Percentiles rank a stretch among this genome's conserved stretches.
phyloP scores from a whole-genome alignment of 352 stramenopile genomes.

The Phytopythium delawarense region DNA sequence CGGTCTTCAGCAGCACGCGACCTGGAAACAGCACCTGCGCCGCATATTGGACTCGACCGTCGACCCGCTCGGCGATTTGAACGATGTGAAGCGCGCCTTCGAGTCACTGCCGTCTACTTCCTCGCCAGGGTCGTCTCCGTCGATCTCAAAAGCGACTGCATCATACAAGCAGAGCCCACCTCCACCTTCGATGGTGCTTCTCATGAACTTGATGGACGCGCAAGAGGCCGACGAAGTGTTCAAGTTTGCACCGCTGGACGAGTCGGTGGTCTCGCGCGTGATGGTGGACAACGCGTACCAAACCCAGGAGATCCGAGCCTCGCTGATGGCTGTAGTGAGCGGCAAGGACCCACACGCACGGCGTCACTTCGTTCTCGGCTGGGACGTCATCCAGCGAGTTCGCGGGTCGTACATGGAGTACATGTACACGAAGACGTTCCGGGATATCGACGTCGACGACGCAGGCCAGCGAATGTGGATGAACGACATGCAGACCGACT shows the following conservation, averaged over 20 bases:
- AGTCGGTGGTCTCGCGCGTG: slow-evolving; percentile 24
- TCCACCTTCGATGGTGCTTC: neutral
- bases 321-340: neutral
- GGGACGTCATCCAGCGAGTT: slow-evolving; percentile 13
- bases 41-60: slow-evolving; percentile 11
- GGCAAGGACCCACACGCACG: neutral
- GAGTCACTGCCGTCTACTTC: neutral
- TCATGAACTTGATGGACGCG: neutral
- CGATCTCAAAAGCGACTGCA: neutral
- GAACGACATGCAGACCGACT: slow-evolving; percentile 13
- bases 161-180: too few species aligned
- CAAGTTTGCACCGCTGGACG: slow-evolving; percentile 24
- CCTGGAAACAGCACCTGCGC: slow-evolving; percentile 23
- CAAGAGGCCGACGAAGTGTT: slow-evolving; percentile 27
- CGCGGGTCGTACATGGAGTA: slow-evolving; percentile 15
- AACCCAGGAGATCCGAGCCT: neutral
- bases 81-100: neutral
- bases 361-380: slow-evolving; percentile 7
- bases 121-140: neutral
- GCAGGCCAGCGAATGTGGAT: slow-evolving; percentile 16
- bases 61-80: neutral
- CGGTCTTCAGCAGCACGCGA: slow-evolving; percentile 17
- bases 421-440: slow-evolving; percentile 17
- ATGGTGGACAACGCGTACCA: slow-evolving; percentile 31
- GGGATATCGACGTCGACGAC: slow-evolving; percentile 7